Base-by-base conservation (phyloP, 2,329 filamentous ascomycete species). In the Drechslera avenae region DNA sequence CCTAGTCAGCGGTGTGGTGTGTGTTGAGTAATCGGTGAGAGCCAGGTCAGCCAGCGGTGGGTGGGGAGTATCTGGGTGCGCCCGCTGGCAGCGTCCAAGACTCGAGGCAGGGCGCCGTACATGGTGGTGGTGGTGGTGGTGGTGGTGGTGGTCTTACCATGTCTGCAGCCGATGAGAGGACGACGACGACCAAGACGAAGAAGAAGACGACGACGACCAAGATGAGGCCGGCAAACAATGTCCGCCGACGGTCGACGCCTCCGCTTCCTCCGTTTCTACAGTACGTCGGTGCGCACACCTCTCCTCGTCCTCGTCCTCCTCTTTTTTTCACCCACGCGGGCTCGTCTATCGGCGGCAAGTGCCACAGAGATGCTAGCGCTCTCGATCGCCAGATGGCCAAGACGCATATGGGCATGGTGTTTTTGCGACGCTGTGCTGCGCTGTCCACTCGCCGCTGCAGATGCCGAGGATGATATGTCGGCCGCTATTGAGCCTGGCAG, bases 401-500 rank as follows among this genome's bases (percentile, higher is more conserved):
- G 46, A 10, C 26, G 9, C 32, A 26, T 21, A 14, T 13, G 30
- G 40, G n/a, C 40, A 35, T 50, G 30, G 48, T 50, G 30, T 45
- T 50, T 32, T 50, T 21, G 30, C 8, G 23, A 28, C 5, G 23
- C 21, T 23, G 21, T 7, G 21, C 21, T 7, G 21, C 21, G n/a
- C n/a, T n/a, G n/a, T n/a, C n/a, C n/a, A n/a, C 7, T 4, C 21
- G 21, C 23, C 23, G 23, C 23, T 28, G 9, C 23, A 28, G 23
- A 34, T 17, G 51, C 42, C 46, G 42, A 54, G 51, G 28, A 34
- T 6, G 17, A 41, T 18, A 34, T 19, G 46, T 32, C 31, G 13
- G 32, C 41, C 47, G 48, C 43, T 31, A 54, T 50, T 47, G 47
- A 54, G 42, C 47, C 49, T 41, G 40, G 35, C 47, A 48, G 30